These are phyloP conservation scores for Pyricularia pennisetigena DNA, from an alignment of 2,329 filamentous ascomycete species.

Conservation along the genomic window DNA sequence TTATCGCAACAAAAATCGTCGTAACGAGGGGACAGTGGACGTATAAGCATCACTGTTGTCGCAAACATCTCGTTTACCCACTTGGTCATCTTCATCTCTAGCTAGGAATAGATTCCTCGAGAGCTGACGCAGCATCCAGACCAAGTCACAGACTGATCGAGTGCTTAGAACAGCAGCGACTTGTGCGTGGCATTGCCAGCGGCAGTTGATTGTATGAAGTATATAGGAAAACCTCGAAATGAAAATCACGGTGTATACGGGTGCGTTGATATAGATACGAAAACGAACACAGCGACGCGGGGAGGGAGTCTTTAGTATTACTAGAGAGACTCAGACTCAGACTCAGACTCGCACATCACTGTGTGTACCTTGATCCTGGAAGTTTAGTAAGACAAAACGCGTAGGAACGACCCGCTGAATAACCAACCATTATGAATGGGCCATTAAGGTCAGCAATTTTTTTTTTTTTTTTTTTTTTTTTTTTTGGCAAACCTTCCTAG, in stretches of 20 bases:
- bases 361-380: neutral
- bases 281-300: neutral
- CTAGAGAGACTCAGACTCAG: neutral
- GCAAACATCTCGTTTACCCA: neutral
- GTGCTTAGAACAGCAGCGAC: neutral
- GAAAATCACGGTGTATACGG: neutral
- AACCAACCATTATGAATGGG: neutral
- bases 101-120: neutral
- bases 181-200: neutral
- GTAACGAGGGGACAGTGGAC: neutral
- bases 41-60: neutral
- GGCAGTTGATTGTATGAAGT: neutral
- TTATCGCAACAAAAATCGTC: neutral
- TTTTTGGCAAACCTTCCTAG: neutral
- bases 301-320: neutral
- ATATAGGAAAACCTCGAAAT: neutral
- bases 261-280: neutral
- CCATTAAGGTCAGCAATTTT: neutral
- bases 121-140: too few relatives aligned
- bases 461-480: neutral
- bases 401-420: neutral
- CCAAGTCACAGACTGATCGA: neutral
- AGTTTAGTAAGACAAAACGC: neutral
- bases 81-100: neutral
- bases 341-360: neutral